Evolutionary conservation across 1,139 yeast genomes (phyloP), one percentile per base, ranked within the genome.

Genomic region (Taphrina sp.): DNA sequence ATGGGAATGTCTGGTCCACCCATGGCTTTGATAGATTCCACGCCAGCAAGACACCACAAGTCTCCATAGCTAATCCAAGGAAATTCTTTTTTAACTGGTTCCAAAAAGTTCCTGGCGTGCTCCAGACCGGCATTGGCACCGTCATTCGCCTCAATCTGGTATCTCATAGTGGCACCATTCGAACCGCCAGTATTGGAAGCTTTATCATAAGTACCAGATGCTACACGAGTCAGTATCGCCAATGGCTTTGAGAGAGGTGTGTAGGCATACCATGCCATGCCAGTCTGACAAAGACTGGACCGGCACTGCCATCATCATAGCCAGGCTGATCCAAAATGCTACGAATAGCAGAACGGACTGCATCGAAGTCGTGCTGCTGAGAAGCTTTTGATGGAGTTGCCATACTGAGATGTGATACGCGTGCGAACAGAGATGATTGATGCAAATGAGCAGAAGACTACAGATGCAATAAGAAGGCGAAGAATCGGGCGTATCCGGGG

Each of bases 21-120:
- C 70, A 84, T 69, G 70, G 87, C 96, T 73, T 89, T 96, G 57
- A 89, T 75, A 8, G 90, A 95, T 57, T 74, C 79, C 56, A 88
- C 95, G 62, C 96, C 96, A 49, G 83, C 94, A 42, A 89, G 74
- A 20, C 96, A 87, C 79, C 85, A 87, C 66, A 89, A 77, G 70
- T 89, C 96, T 66, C 96, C 96, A 69, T 85, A 77, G 24, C 89
- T 80, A 47, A 89, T 69, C 85, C 94, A 87, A 23, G 90, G 86
- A 70, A 77, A 82, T 67, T 80, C 70, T 42, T 74, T 73, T 54
- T 74, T 71, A 64, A 89, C 77, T 53, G 86, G 80, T 56, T 74
- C 73, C 64, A 87, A 73, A 68, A 86, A 86, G 59, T 77, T 76
- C 61, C 84, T 76, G 22, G 82, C 95, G 58, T 76, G 75, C 54